A percentile compares a stretch with the other conserved stretches of the same genome.
These are phyloP conservation scores for Arachnomyces sp. DNA, from an alignment of 2,329 filamentous ascomycete genomes.

Conservation along the genomic window DNA sequence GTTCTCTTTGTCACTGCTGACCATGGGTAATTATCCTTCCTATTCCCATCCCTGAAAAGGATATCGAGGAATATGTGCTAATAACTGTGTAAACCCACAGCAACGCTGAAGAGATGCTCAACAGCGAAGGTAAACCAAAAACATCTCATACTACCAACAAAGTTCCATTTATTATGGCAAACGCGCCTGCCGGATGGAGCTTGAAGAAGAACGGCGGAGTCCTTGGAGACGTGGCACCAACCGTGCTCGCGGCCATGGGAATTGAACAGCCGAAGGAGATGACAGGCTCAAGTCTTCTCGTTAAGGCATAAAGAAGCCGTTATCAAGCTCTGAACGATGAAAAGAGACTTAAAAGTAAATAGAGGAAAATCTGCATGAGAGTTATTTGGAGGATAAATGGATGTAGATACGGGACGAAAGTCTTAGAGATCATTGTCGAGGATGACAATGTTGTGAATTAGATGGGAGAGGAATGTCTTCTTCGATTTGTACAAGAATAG, in stretches of 20 bases:
- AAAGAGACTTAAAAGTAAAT: constrained; percentile 15
- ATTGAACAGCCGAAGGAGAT: constrained; percentile 85
- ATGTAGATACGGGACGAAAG: constrained; percentile 4
- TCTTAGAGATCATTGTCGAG: no score
- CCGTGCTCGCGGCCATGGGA: constrained; percentile 82
- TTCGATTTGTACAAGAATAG: no score
- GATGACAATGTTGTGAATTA: no score
- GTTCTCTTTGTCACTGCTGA: constrained; percentile 92
- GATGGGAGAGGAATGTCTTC: no score
- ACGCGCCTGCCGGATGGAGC: constrained; percentile 82
- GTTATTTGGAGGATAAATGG: constrained; percentile 19
- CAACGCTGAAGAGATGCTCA: constrained; percentile 99
- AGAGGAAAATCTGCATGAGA: constrained; percentile 14
- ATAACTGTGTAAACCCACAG: constrained; percentile 27
- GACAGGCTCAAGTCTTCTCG: constrained; percentile 75
- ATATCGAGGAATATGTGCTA: constrained; percentile 12
- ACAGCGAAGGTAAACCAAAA: constrained; percentile 89
- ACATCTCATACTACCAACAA: constrained; percentile 97
- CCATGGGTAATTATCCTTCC: constrained; percentile 61
- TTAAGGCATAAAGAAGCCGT: constrained; percentile 53
- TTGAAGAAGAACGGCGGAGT: constrained; percentile 79
- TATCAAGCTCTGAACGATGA: neutral
- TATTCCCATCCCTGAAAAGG: neutral
- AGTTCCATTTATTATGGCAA: constrained; percentile 97
- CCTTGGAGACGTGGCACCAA: constrained; percentile 96